Evolutionary conservation across 129 eudicot genomes (phyloP).

Genomic region (Solidago caesia): DNA sequence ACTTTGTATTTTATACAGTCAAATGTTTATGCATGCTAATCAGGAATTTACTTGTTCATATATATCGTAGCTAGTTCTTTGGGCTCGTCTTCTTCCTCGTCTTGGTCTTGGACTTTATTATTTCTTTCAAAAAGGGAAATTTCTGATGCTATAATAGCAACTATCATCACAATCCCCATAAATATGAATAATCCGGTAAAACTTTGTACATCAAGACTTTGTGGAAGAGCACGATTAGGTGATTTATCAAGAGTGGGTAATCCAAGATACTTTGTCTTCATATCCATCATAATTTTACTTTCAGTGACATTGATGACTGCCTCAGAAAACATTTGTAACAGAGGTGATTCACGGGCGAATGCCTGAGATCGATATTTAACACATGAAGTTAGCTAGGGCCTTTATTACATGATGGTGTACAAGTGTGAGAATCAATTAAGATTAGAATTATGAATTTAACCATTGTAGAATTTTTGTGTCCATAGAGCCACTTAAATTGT

Average conservation of each 20-base stretch:
- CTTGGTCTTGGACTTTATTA: conserved; percentile 7
- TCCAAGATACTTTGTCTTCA: conserved; percentile 28
- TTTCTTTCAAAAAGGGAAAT: neutral
- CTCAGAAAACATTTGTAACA: conserved; percentile 21
- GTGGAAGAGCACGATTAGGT: conserved; percentile 1
- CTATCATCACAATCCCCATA: conserved; percentile 24
- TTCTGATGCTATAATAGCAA: conserved; percentile 27
- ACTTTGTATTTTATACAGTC: neutral
- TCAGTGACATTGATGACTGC: conserved; percentile 28
- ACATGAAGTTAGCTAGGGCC: conserved; percentile 1
- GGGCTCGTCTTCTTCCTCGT: neutral
- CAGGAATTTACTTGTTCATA: neutral
- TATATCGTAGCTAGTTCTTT: neutral
- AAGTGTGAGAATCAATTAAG: neutral
- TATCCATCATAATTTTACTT: conserved; percentile 17
- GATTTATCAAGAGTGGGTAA: conserved; percentile 2
- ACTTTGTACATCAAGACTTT: conserved; percentile 29
- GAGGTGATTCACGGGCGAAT: conserved; percentile 20
- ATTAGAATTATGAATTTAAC: neutral
- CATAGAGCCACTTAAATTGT: no score
- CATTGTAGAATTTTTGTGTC: neutral
- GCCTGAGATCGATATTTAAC: conserved; percentile 21
- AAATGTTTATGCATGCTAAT: conserved; percentile 1
- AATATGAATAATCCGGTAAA: conserved; percentile 31
- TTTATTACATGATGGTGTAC: neutral